A percentile compares a stretch with the other conserved stretches of the same genome.
Conservation (phyloP, 164 flowering plant species). For the Magnolia kwangsiensis region DNA sequence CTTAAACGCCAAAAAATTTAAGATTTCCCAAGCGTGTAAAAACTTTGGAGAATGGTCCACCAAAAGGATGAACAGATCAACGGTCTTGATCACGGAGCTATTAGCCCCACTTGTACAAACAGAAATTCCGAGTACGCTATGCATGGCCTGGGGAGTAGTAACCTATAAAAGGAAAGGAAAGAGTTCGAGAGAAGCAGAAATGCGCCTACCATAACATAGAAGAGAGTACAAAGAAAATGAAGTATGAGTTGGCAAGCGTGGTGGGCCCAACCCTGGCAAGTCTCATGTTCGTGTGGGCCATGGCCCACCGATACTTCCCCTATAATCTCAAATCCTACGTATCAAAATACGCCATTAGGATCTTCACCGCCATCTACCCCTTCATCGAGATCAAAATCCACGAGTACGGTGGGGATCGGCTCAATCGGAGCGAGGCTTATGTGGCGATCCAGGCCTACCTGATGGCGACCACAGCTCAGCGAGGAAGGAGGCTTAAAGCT, state of each 20-base stretch:
- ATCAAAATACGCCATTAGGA: conserved; percentile 17
- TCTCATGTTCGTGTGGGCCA: conserved; percentile 44
- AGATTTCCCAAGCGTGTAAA: too few relatives aligned
- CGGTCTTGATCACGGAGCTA: not conserved
- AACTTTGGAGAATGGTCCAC: not conserved
- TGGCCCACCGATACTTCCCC: conserved; percentile 42
- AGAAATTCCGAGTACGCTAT: not conserved
- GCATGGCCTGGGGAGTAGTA: not conserved
- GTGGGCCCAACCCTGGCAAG: conserved; percentile 44
- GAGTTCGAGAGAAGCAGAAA: not conserved
- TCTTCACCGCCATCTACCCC: conserved; percentile 31
- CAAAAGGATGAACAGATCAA: not conserved
- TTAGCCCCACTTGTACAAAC: not conserved
- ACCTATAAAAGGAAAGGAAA: not conserved
- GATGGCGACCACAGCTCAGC: conserved; percentile 27
- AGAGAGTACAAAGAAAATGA: not conserved
- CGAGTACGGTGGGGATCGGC: conserved; percentile 41
- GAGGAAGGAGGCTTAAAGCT: conserved; percentile 51
- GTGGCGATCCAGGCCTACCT: conserved; percentile 50
- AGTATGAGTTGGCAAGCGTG: not conserved
- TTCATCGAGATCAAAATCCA: conserved; percentile 42
- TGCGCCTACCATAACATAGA: too few relatives aligned
- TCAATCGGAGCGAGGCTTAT: conserved; percentile 48
- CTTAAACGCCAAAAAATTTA: too few relatives aligned
- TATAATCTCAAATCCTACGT: conserved; percentile 24